Evolutionary conservation across 176 grass and related monocot genomes (phyloP), one percentile per base, ranked within the genome.

Genomic region (Areca catechu): DNA sequence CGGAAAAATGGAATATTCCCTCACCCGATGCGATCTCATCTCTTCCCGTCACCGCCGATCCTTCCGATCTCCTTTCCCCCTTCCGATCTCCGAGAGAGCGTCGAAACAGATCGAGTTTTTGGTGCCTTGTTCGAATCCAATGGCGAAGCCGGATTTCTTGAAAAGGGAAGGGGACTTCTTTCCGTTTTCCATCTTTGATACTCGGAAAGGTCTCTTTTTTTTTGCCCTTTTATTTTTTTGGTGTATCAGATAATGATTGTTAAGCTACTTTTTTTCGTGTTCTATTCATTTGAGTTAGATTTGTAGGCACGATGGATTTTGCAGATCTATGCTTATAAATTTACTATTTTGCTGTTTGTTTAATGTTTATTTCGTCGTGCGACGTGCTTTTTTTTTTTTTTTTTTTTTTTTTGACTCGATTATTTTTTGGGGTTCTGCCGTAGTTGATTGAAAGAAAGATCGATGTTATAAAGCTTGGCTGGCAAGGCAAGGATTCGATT

Each of bases 381-480:
- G 5, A 9, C 27, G 2, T 29, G 24, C 6, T 24, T 24, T 24
- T 24, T 24, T 24, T 24, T 24, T 24, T 24, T 24, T 24, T 29
- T 29, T 29, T 29, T 29, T 29, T 29, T 57, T 21, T 19, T 34
- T 28, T 17, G 24, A 5, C 75, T 49, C 25, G 16, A 29, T 7
- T 29, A 24, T 29, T 16, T 48, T 51, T 37, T 57, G 3, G 16
- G 19, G 76, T 77, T 77, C 25, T 74, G 77, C 1, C 78, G 3
- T 77, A 85, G 76, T 54, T 90, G 57, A 80, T 97, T 23, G 92
- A 91, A 69, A 90, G 25, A 77, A 90, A 85, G 66, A 88, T 96
- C 17, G 86, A 90, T n/a, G 51, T 72, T 51, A 65, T 90, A 96
- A 73, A 79, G 68, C 51, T 66, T 90, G 84, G 83, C 86, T 16